These are phyloP conservation scores for Neonectria hederae DNA, from an alignment of 2,329 filamentous ascomycete species.

Conservation along the genomic window DNA sequence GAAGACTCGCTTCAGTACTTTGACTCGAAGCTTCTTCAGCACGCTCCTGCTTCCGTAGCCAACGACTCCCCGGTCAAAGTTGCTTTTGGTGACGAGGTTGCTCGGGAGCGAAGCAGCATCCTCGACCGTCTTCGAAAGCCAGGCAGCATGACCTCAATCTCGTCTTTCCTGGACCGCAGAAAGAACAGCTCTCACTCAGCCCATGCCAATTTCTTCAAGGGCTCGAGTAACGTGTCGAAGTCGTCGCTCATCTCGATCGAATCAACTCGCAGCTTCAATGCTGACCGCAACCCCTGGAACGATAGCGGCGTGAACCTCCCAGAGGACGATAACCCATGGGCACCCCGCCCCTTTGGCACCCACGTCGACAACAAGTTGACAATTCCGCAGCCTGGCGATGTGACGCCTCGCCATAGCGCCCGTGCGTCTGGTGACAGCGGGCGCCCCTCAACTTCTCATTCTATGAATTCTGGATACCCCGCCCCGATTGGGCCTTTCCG, in stretches of 20 bases:
- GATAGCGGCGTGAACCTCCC: constrained; percentile 94
- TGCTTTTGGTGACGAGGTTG: constrained; percentile 82
- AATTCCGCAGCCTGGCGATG: constrained; percentile 78
- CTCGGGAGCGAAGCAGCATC: constrained; percentile 81
- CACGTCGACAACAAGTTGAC: constrained; percentile 70
- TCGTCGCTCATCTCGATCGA: constrained; percentile 96
- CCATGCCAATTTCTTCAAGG: constrained; percentile 88
- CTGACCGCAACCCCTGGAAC: constrained; percentile 97
- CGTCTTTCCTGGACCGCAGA: constrained; percentile 93
- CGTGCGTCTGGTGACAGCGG: constrained; percentile 91
- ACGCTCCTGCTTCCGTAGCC: constrained; percentile 80
- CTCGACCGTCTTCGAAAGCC: constrained; percentile 95
- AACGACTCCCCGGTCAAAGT: constrained; percentile 91
- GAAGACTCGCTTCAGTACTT: constrained; percentile 98
- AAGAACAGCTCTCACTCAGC: constrained; percentile 93
- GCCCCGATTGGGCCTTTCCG: constrained; percentile 90
- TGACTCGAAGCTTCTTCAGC: constrained; percentile 94
- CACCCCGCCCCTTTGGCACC: constrained; percentile 70
- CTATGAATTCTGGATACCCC: constrained; percentile 95
- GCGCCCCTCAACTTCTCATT: constrained; percentile 93
- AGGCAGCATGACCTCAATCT: constrained; percentile 91
- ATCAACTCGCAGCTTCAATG: constrained; percentile 87
- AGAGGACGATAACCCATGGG: constrained; percentile 82
- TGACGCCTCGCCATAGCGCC: constrained; percentile 83
- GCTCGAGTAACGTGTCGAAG: constrained; percentile 89